Conservation (phyloP, 2,329 filamentous ascomycete species). For the Triangularia setosa region DNA sequence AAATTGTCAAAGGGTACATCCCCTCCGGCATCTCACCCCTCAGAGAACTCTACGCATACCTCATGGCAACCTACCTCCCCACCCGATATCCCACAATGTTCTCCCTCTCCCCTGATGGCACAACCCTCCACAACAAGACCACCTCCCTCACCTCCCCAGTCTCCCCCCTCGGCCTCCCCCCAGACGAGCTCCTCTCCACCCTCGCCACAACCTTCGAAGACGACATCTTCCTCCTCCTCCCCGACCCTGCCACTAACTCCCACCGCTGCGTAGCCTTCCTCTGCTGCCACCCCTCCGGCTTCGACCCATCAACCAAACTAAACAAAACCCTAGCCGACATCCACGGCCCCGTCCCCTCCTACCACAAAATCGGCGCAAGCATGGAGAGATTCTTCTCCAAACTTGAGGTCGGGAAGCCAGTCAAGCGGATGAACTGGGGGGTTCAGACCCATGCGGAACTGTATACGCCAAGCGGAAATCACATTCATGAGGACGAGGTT, state of each 20-base stretch:
- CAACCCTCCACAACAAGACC: conserved; percentile 37
- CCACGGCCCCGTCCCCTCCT: conserved; percentile 50
- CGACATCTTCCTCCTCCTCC: conserved; percentile 48
- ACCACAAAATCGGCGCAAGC: conserved; percentile 50
- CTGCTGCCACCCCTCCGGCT: conserved; percentile 51
- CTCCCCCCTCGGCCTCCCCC: conserved; percentile 27
- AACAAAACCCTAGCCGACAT: conserved; percentile 46
- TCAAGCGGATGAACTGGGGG: conserved; percentile 52
- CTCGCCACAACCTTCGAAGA: conserved; percentile 52
- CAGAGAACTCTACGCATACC: conserved; percentile 45
- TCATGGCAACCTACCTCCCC: conserved; percentile 46
- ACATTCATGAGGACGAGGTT: conserved; percentile 33
- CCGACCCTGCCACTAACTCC: conserved; percentile 34
- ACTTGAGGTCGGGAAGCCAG: conserved; percentile 45
- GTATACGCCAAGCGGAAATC: conserved; percentile 38
- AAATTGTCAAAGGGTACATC: conserved; percentile 41
- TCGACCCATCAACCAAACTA: conserved; percentile 48
- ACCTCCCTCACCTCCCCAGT: conserved; percentile 34
- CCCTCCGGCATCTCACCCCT: conserved; percentile 40
- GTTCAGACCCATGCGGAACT: conserved; percentile 42
- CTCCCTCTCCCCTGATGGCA: conserved; percentile 25
- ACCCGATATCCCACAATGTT: conserved; percentile 48
- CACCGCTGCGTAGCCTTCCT: conserved; percentile 47
- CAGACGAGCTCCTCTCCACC: conserved; percentile 35
- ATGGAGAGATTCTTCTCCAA: conserved; percentile 53